Conservation (phyloP, 2,329 filamentous ascomycete species). For the Daldinia eschscholtzii region DNA sequence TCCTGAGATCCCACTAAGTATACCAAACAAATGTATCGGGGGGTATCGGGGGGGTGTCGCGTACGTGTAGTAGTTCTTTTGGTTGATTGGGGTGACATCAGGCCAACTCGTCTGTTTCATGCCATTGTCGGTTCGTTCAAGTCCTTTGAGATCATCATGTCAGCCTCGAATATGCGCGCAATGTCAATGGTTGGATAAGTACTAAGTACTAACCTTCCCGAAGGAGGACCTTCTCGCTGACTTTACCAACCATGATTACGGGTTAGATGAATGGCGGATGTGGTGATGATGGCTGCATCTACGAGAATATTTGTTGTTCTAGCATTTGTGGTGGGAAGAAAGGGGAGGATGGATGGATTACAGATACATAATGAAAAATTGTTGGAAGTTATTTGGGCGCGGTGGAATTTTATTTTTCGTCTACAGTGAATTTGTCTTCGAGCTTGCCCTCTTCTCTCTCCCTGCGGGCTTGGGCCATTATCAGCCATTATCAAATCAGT, state of each 20-base stretch:
- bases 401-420: conserved; percentile 18
- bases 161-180: conserved; percentile 32
- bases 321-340: conserved; percentile 8
- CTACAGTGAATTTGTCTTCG: conserved; percentile 34
- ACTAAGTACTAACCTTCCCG: conserved; percentile 65
- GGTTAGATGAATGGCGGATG: conserved; percentile 21
- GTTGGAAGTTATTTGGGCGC: conserved; percentile 3
- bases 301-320: conserved; percentile 6
- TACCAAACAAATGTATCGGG: neutral
- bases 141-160: conserved; percentile 67
- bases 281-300: conserved; percentile 18
- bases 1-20: neutral
- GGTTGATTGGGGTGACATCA: conserved; percentile 92
- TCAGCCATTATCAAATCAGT: conserved; percentile 32
- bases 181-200: conserved; percentile 5
- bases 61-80: conserved; percentile 99
- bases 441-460: conserved; percentile 36
- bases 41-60: conserved; percentile 50
- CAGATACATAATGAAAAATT: conserved; percentile 27
- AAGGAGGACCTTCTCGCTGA: conserved; percentile 73
- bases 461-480: conserved; percentile 14
- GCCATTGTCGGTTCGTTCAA: conserved; percentile 97
- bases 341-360: conserved; percentile 18
- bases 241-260: conserved; percentile 70
- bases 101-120: conserved; percentile 97